phyloP scores from a whole-genome alignment of 805 yeast species.

The Saturnispora kantuleensis region DNA sequence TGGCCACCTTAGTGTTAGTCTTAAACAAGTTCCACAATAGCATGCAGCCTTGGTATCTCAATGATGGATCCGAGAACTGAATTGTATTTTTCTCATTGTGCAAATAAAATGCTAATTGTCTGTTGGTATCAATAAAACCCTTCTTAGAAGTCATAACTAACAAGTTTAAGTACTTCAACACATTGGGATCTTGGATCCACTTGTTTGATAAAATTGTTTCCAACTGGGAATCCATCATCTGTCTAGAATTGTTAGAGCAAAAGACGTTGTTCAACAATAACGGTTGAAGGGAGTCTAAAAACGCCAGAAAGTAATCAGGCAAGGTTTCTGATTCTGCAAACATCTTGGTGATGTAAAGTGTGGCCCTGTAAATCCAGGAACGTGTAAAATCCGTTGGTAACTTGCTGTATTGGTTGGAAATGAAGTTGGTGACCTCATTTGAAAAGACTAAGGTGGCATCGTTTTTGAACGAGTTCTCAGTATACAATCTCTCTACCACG shows the following conservation, averaged over 20 bases:
- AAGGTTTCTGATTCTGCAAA: slow-evolving; percentile 41
- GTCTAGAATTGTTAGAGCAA: slow-evolving; percentile 34
- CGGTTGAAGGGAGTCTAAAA: slow-evolving; percentile 25
- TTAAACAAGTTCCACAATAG: slow-evolving; percentile 40
- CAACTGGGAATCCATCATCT: slow-evolving; percentile 50
- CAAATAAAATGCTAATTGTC: slow-evolving; percentile 52
- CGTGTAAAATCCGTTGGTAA: slow-evolving; percentile 18
- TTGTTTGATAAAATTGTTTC: slow-evolving; percentile 44
- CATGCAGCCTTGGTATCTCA: slow-evolving; percentile 36
- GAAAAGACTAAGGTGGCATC: slow-evolving; percentile 24
- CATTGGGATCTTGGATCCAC: slow-evolving; percentile 35
- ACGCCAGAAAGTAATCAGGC: slow-evolving; percentile 23
- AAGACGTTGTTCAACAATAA: slow-evolving; percentile 25
- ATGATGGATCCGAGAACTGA: slow-evolving; percentile 12
- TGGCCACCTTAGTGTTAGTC: slow-evolving; percentile 38
- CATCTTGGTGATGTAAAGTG: slow-evolving; percentile 52
- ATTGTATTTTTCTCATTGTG: slow-evolving; percentile 39
- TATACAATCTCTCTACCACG: background rate
- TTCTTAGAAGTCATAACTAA: slow-evolving; percentile 31
- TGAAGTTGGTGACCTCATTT: slow-evolving; percentile 16
- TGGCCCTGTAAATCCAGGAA: slow-evolving; percentile 49
- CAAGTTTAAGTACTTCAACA: slow-evolving; percentile 37
- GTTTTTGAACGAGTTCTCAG: slow-evolving; percentile 23
- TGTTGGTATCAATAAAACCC: slow-evolving; percentile 33
- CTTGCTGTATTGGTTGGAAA: background rate